These are phyloP conservation scores for Mycosphaerella sp. DNA, from an alignment of 2,329 filamentous ascomycete species.

Conservation along the genomic window DNA sequence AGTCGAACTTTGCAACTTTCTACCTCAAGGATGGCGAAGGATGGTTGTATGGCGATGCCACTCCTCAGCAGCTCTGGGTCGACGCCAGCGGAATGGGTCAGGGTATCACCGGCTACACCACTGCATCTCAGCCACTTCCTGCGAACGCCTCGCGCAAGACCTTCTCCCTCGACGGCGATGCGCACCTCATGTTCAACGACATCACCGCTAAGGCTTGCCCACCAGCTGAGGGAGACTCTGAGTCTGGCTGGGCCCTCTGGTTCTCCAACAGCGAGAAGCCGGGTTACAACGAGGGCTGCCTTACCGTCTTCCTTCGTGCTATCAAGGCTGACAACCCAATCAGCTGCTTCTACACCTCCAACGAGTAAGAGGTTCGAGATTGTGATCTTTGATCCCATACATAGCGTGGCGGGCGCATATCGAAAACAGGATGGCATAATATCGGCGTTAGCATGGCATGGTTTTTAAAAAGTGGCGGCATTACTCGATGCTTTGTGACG, in stretches of 20 bases:
- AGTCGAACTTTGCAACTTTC: slow-evolving; percentile 12
- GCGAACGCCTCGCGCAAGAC: slow-evolving; percentile 8
- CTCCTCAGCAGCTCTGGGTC: slow-evolving; percentile 16
- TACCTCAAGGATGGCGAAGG: slow-evolving; percentile 7
- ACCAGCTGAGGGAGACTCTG: not conserved
- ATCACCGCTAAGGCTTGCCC: slow-evolving; percentile 13
- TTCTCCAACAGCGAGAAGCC: slow-evolving; percentile 11
- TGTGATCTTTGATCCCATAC: not conserved
- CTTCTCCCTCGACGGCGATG: slow-evolving; percentile 8
- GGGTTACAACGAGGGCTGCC: slow-evolving; percentile 11
- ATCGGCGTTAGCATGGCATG: not conserved
- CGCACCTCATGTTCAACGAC: slow-evolving; percentile 15
- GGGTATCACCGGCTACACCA: slow-evolving; percentile 14
- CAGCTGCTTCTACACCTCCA: slow-evolving; percentile 11
- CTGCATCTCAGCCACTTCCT: slow-evolving; percentile 9
- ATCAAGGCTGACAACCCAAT: slow-evolving; percentile 10
- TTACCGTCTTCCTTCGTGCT: slow-evolving; percentile 6
- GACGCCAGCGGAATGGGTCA: slow-evolving; percentile 16
- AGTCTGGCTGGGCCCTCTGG: slow-evolving; percentile 12
- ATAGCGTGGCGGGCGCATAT: not conserved
- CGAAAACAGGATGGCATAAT: too few relatives aligned
- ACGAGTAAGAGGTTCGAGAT: not conserved
- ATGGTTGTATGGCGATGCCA: slow-evolving; percentile 8
- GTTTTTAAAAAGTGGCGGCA: not conserved
- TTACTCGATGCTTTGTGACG: too few relatives aligned